A percentile compares a stretch with the other conserved stretches of the same genome.
These are phyloP conservation scores for Pseudomonodictys pantanalensis DNA, from an alignment of 495 filamentous ascomycete genomes.

Conservation along the genomic window DNA sequence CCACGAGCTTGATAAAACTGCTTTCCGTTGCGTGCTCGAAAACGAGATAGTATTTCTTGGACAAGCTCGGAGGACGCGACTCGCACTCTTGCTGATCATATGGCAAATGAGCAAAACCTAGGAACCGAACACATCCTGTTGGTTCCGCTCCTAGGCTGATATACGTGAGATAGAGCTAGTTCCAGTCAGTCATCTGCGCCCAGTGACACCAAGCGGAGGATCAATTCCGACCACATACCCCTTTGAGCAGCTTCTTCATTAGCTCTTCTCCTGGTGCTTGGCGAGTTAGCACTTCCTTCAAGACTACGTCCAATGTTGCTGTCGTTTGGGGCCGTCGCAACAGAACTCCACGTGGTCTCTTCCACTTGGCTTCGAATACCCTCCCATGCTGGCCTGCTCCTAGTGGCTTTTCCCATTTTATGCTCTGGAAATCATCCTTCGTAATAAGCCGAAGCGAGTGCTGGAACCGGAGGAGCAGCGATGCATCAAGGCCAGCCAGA, in stretches of 20 bases:
- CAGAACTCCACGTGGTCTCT: not conserved
- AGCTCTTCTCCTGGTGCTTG: not conserved
- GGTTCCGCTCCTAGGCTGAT: not conserved
- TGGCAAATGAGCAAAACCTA: not conserved
- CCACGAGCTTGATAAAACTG: not conserved
- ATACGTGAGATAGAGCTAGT: not conserved
- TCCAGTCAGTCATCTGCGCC: not conserved
- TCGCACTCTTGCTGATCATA: not conserved
- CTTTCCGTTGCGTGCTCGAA: not conserved
- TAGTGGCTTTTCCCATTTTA: not conserved
- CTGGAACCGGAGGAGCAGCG: not conserved
- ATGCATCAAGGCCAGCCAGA: not conserved
- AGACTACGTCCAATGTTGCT: not conserved
- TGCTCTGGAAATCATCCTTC: not conserved
- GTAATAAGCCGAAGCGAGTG: not conserved
- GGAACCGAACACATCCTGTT: not conserved
- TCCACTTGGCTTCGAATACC: not conserved
- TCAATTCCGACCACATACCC: not conserved
- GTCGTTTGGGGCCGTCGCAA: not conserved
- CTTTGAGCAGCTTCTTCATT: not conserved
- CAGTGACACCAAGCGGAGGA: not conserved
- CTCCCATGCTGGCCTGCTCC: not conserved
- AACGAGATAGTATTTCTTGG: not conserved
- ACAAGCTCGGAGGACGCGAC: not conserved
- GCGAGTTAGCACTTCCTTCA: not conserved